Percentiles rank a stretch among this genome's conserved stretches.
These are phyloP conservation scores for Emydomyces testavorans DNA, from an alignment of 2,329 filamentous ascomycete genomes.

Conservation along the genomic window DNA sequence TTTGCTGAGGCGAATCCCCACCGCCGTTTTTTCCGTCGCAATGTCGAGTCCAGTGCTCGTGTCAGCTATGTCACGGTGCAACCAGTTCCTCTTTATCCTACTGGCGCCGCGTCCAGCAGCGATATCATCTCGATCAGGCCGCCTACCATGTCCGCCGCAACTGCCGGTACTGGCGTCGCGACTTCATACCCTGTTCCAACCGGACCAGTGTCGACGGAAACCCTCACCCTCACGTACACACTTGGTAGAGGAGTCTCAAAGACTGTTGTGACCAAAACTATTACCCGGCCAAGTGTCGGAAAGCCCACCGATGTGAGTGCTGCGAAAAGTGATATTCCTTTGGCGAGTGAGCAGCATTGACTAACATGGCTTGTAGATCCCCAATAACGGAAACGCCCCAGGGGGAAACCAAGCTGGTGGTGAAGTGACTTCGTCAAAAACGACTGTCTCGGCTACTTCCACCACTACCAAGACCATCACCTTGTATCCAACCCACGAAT, in stretches of 20 bases:
- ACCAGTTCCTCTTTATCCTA: conserved; percentile 2
- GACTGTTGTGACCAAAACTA: conserved; percentile 30
- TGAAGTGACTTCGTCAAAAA: conserved; percentile 17
- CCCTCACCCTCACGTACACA: conserved; percentile 33
- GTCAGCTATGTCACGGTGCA: conserved; percentile 7
- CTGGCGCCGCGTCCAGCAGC: neutral
- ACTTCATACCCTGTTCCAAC: neutral
- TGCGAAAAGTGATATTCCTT: neutral
- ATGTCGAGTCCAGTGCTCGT: conserved; percentile 2
- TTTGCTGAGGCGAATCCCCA: conserved; percentile 26
- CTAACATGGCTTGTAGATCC: neutral
- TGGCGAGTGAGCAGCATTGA: neutral
- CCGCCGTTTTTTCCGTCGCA: conserved; percentile 11
- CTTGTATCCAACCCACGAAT: conserved; percentile 5
- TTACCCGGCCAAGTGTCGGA: conserved; percentile 26
- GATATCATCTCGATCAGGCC: neutral
- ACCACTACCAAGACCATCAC: conserved; percentile 23
- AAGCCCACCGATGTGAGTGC: conserved; percentile 8
- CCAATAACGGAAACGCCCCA: conserved; percentile 3
- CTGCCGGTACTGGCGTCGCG: neutral
- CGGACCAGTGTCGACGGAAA: conserved; percentile 13
- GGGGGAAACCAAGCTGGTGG: neutral
- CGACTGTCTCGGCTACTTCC: conserved; percentile 23
- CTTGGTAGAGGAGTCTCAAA: conserved; percentile 27
- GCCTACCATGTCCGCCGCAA: neutral